phyloP scores from a whole-genome alignment of 345 rosid genomes.

The Litchi chinensis region DNA sequence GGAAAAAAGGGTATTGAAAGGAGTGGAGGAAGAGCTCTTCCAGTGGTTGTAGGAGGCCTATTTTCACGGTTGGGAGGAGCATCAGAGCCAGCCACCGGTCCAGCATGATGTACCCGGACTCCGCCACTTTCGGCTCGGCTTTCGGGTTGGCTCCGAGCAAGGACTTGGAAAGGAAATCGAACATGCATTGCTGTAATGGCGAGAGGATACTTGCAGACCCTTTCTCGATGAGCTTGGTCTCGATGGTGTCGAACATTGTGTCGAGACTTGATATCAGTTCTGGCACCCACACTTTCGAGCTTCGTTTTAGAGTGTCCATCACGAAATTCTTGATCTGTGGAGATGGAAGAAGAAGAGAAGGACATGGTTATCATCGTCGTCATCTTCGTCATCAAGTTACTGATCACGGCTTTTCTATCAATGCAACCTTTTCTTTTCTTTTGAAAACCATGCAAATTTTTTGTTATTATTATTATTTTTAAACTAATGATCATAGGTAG shows the following conservation, averaged over 20 bases:
- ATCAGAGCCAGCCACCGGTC: constrained; percentile 70
- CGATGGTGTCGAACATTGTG: constrained; percentile 57
- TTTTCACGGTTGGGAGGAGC: constrained; percentile 54
- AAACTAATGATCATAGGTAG: no score
- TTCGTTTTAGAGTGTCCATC: constrained; percentile 56
- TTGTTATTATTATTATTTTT: no score
- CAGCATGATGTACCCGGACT: constrained; percentile 51
- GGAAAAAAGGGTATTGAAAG: constrained; percentile 61
- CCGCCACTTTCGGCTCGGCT: constrained; percentile 40
- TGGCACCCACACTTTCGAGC: constrained; percentile 64
- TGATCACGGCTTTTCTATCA: no score
- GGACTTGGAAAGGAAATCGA: constrained; percentile 61
- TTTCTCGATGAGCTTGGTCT: constrained; percentile 41
- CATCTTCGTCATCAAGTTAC: no score
- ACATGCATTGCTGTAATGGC: constrained; percentile 58
- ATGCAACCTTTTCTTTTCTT: no score
- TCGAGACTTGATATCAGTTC: constrained; percentile 55
- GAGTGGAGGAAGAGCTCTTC: constrained; percentile 84
- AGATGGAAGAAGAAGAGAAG: background rate
- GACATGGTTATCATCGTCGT: no score
- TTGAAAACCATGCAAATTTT: no score
- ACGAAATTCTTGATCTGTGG: constrained; percentile 63
- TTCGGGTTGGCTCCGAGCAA: constrained; percentile 68
- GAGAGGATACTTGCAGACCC: constrained; percentile 38
- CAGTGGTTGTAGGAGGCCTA: constrained; percentile 56